Evolutionary conservation across 148 eudicot genomes (phyloP).

Genomic region (Limonium bicolor): DNA sequence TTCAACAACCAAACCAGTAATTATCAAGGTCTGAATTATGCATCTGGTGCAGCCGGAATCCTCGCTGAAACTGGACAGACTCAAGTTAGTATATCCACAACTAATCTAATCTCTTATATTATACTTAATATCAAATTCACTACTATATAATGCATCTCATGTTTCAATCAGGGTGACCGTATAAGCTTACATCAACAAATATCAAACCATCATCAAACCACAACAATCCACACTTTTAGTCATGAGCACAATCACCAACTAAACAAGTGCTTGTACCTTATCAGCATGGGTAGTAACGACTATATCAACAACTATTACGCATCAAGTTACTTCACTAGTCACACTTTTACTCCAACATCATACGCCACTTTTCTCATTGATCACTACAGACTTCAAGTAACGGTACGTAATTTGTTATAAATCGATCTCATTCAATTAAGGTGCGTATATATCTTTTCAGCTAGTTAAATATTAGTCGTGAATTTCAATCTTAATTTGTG

Average conservation of each 20-base stretch:
- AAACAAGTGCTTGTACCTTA: slow-evolving; percentile 23
- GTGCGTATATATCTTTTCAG: not conserved
- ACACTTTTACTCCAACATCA: not conserved
- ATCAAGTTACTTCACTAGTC: not conserved
- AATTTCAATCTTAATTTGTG: not conserved
- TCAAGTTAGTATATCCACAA: slow-evolving; percentile 28
- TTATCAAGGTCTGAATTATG: slow-evolving; percentile 57
- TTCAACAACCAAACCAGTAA: slow-evolving; percentile 4
- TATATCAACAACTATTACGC: slow-evolving; percentile 35
- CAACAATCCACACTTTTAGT: slow-evolving; percentile 32
- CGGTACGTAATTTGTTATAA: not conserved
- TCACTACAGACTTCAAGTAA: not conserved
- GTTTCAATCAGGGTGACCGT: slow-evolving; percentile 33
- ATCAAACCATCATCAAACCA: slow-evolving; percentile 38
- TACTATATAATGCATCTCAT: too few species aligned
- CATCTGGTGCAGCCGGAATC: slow-evolving; percentile 85
- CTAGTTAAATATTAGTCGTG: not conserved
- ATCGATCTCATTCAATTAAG: not conserved
- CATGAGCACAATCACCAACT: slow-evolving; percentile 23
- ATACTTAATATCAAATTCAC: too few species aligned
- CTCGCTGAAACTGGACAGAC: slow-evolving; percentile 63
- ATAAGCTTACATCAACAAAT: slow-evolving; percentile 34
- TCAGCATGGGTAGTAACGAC: slow-evolving; percentile 46
- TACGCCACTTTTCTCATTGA: not conserved
- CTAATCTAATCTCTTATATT: too few species aligned